Evolutionary conservation across 345 rosid genomes (phyloP).

Genomic region (Citrus inodora): DNA sequence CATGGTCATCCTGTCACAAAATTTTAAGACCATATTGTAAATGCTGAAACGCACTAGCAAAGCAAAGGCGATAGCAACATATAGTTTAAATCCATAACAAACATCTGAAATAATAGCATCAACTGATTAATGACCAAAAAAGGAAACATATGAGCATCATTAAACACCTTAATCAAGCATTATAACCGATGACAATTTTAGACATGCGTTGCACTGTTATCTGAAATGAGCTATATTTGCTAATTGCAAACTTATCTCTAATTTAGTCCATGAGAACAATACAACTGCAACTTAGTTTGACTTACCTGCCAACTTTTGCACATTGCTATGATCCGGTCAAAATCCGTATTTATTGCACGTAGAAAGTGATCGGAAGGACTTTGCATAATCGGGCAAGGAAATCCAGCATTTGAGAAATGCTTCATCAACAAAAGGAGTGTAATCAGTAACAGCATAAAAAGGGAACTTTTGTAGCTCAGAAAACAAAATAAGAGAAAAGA

Average conservation of each 20-base stretch:
- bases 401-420: conserved; percentile 99
- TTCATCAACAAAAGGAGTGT: conserved; percentile 33
- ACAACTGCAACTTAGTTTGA: neutral
- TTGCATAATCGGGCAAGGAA: conserved; percentile 99
- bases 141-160: neutral
- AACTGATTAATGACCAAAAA: neutral
- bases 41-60: neutral
- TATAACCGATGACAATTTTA: neutral
- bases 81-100: neutral
- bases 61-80: neutral
- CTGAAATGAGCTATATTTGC: neutral
- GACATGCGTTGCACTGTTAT: conserved; percentile 1
- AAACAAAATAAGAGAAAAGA: neutral
- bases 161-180: neutral
- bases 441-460: conserved; percentile 18
- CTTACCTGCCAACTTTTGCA: conserved; percentile 98
- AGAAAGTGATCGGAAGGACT: conserved; percentile 99
- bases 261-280: neutral
- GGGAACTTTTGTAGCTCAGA: neutral
- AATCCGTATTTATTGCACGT: conserved; percentile 97
- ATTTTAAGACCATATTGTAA: conserved; percentile 1
- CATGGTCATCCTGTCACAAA: conserved; percentile 81
- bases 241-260: neutral
- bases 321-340: conserved; percentile 97
- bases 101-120: neutral